Conservation (phyloP, 1,284 basidiomycete species). For the Anthracocystis panici-leucophaei region DNA sequence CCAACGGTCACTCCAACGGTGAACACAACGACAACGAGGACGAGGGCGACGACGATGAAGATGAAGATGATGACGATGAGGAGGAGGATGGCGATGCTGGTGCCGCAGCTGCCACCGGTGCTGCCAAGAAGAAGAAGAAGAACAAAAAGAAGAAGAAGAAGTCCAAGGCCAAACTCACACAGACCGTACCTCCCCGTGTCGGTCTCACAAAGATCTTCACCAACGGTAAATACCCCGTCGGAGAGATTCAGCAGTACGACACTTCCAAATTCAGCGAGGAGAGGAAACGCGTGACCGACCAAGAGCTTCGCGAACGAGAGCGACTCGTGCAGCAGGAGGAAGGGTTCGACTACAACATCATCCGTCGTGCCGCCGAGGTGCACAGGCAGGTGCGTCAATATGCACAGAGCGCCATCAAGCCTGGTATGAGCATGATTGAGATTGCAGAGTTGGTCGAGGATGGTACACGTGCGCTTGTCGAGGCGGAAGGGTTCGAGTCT, state of each 20-base stretch:
- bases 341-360: conserved; percentile 81
- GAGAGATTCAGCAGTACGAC: conserved; percentile 89
- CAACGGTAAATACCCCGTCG: conserved; percentile 86
- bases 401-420: conserved; percentile 85
- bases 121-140: conserved; percentile 79
- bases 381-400: conserved; percentile 86
- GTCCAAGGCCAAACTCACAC: conserved; percentile 70
- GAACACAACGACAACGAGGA: conserved; percentile 14
- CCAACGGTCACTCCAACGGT: conserved; percentile 20
- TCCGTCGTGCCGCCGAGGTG: conserved; percentile 93
- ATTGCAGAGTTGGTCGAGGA: conserved; percentile 95
- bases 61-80: conserved; percentile 55
- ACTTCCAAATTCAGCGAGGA: conserved; percentile 72
- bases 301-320: conserved; percentile 89
- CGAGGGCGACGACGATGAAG: conserved; percentile 38
- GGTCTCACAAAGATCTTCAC: conserved; percentile 91
- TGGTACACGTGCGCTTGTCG: conserved; percentile 80
- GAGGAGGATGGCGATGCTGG: conserved; percentile 50
- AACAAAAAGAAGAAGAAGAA: conserved; percentile 80
- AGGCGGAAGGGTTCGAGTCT: conserved; percentile 83
- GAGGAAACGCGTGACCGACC: conserved; percentile 85
- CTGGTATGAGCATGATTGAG: conserved; percentile 94
- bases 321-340: conserved; percentile 70
- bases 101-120: conserved; percentile 35
- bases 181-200: conserved; percentile 93